Evolutionary conservation across 768 basidiomycete species (phyloP), one percentile per base, ranked within the genome.

Genomic region (Daedalea quercina): DNA sequence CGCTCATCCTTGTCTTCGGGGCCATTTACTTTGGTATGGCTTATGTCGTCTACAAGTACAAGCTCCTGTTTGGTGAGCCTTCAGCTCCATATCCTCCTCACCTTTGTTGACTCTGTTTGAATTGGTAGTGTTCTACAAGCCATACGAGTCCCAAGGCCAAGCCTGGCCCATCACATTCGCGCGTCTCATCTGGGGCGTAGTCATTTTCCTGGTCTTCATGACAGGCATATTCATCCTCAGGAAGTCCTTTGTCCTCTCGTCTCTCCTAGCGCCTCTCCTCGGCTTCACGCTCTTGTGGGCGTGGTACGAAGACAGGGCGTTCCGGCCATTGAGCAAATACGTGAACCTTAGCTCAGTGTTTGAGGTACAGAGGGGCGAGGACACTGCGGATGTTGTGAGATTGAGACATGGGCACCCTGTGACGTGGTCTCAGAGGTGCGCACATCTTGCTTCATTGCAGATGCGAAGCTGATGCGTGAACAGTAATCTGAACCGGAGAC

Each of bases 21-120:
- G 91, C 95, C 1, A 72, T 95, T 48, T 99, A 99, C 70, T 99
- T 99, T 60, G 95, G 94, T n/a, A 74, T 89, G 35, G 91, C 81
- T 7, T 99, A 99, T 65, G 77, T 98, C 4, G 94, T 96, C 2
- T 98, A 97, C 80, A 99, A 99, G 74, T 96, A 98, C 73, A 95
- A 96, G 62, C 77, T 98, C 3, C 74, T 98, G 0, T 96, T 95
- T 61, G 92, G 94, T 94, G 53, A 52, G 89, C 69, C 3, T 12
- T 22, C 34, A 15, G 11, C 28, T 7, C 45, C n/a, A 15, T 35
- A 35, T 40, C 3, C 23, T 12, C 34, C 46, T 45, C 12, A 37
- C 17, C 22, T n/a, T 31, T 31, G n/a, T n/a, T n/a, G n/a, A n/a
- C n/a, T 11, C 28, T 31, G 11, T 11, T 4, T 33, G 17, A 28